Percentiles rank a stretch among this genome's conserved stretches.
phyloP scores from a whole-genome alignment of 192 early-diverging fungal genomes.

The Mortierella alpina region DNA sequence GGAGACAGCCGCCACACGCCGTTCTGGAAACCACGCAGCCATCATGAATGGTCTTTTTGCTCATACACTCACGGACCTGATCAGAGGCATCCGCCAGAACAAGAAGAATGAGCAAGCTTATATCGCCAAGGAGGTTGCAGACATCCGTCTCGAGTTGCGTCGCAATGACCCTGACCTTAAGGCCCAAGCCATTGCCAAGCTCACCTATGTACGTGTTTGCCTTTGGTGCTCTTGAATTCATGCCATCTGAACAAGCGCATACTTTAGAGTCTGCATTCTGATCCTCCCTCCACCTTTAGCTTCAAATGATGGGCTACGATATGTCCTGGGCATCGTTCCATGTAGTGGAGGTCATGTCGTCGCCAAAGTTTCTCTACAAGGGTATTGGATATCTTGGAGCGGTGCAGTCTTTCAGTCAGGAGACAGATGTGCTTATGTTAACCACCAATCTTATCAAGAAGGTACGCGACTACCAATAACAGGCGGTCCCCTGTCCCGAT shows the following conservation, averaged over 20 bases:
- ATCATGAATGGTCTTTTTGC: conserved; percentile 71
- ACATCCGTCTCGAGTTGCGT: conserved; percentile 90
- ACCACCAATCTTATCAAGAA: conserved; percentile 97
- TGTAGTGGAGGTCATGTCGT: conserved; percentile 97
- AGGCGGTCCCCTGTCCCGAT: not conserved
- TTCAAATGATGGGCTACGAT: conserved; percentile 98
- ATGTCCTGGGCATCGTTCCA: conserved; percentile 98
- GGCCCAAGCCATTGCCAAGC: conserved; percentile 89
- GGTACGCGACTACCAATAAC: conserved; percentile 54
- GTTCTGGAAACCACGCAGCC: not conserved
- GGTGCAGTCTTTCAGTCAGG: conserved; percentile 87
- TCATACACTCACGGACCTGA: conserved; percentile 89
- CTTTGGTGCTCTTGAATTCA: not conserved
- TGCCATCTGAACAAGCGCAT: too few relatives aligned
- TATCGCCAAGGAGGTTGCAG: conserved; percentile 86
- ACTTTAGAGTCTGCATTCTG: conserved; percentile 27
- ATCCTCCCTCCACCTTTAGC: conserved; percentile 55
- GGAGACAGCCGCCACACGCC: too few relatives aligned
- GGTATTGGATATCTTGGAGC: conserved; percentile 94
- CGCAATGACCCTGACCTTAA: conserved; percentile 88
- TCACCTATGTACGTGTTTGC: conserved; percentile 70
- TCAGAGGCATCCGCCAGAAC: conserved; percentile 93
- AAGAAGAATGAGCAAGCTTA: conserved; percentile 89
- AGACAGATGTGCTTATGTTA: conserved; percentile 97
- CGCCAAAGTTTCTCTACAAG: conserved; percentile 86